These are phyloP conservation scores for Suillus subaureus DNA, from an alignment of 768 basidiomycete genomes.

Conservation along the genomic window DNA sequence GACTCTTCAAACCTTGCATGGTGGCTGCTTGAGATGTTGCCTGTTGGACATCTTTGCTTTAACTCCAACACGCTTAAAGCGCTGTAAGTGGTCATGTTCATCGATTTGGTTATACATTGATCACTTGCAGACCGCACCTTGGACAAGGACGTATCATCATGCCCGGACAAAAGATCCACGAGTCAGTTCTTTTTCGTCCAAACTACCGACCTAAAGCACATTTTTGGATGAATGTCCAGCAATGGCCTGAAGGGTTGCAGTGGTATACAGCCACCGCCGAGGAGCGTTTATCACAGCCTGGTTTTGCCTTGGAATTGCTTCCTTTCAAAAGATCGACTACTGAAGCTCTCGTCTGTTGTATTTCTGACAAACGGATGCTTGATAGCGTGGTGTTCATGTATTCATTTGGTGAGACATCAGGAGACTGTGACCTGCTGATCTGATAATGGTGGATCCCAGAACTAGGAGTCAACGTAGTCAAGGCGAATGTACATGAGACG, in stretches of 20 bases:
- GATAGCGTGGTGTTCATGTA: neutral
- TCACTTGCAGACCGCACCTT: neutral
- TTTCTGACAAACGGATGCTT: neutral
- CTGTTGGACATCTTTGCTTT: neutral
- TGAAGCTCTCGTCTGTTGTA: neutral
- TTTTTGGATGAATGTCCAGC: conserved; percentile 2
- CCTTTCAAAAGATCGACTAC: neutral
- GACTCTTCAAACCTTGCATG: neutral
- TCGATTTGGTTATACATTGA: neutral
- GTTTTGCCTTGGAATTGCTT: neutral
- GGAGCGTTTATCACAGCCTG: neutral
- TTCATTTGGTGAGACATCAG: neutral
- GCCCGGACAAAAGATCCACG: conserved; percentile 10
- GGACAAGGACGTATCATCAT: conserved; percentile 6
- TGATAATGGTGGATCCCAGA: neutral
- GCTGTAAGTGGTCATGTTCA: neutral
- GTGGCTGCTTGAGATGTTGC: conserved; percentile 6
- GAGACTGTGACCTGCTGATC: neutral
- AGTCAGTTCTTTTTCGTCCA: conserved; percentile 3
- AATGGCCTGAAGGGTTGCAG: conserved; percentile 4
- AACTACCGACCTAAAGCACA: conserved; percentile 8
- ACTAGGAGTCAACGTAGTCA: neutral
- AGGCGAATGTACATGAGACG: neutral
- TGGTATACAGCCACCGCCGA: neutral
- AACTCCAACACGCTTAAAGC: neutral